Evolutionary conservation across 2,329 filamentous ascomycete species (phyloP).

Genomic region (Paraphaeosphaeria minitans): DNA sequence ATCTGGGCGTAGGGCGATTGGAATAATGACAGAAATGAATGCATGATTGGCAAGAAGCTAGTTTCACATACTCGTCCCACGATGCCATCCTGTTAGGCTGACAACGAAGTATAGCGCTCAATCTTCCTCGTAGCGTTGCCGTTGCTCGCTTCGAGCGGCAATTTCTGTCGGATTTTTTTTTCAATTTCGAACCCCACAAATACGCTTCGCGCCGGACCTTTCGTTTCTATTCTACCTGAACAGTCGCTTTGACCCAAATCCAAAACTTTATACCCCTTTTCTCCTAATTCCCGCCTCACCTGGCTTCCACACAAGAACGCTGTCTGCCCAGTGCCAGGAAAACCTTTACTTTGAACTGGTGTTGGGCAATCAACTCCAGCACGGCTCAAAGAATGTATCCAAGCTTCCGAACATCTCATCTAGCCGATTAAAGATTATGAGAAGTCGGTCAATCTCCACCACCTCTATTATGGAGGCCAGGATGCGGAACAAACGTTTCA

Average conservation of each 20-base stretch:
- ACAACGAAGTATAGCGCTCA: no score
- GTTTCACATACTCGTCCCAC: no score
- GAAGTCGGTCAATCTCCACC: neutral
- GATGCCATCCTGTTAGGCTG: no score
- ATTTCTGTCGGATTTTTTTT: no score
- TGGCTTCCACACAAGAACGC: neutral
- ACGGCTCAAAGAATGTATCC: slow-evolving; percentile 6
- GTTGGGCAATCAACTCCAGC: slow-evolving; percentile 2
- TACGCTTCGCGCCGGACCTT: no score
- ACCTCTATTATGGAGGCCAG: neutral
- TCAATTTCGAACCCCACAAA: no score
- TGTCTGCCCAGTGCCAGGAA: neutral
- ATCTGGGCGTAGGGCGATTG: slow-evolving; percentile 9
- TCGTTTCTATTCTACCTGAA: neutral
- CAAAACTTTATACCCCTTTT: neutral
- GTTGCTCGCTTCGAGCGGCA: no score
- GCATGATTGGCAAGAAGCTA: slow-evolving; percentile 4
- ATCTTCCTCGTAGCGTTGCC: no score
- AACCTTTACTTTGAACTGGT: slow-evolving; percentile 7
- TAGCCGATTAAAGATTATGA: slow-evolving; percentile 11
- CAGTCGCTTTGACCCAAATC: neutral
- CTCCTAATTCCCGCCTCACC: neutral
- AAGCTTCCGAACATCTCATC: slow-evolving; percentile 4
- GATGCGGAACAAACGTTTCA: neutral
- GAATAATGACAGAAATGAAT: slow-evolving; percentile 15